These are phyloP conservation scores for Termitomyces heimii DNA, from an alignment of 768 basidiomycete species.

Conservation along the genomic window DNA sequence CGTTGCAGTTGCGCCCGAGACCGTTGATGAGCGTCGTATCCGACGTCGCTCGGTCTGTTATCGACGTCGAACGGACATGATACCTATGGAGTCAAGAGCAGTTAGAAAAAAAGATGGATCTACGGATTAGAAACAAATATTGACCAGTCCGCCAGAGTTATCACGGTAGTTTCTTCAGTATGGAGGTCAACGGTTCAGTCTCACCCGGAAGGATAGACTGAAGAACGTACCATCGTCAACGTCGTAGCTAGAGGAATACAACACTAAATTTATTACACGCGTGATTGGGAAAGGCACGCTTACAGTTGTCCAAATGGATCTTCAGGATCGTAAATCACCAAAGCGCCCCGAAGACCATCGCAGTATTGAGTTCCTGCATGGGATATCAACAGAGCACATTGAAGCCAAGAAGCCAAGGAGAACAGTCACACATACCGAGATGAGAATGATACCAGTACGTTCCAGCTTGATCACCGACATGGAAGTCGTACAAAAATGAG, in stretches of 20 bases:
- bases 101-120: neutral
- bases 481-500: neutral
- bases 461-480: neutral
- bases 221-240: neutral
- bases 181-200: neutral
- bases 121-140: neutral
- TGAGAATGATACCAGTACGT: conserved; percentile 6
- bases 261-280: neutral
- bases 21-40: conserved; percentile 4
- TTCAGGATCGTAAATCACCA: neutral
- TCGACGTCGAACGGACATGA: neutral
- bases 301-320: neutral
- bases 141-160: neutral
- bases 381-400: neutral
- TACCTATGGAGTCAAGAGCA: neutral
- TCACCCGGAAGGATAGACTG: neutral
- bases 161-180: neutral
- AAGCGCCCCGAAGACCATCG: conserved; percentile 1
- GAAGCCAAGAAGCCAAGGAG: neutral
- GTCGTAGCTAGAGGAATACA: neutral
- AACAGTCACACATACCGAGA: neutral
- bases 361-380: conserved; percentile 1
- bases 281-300: neutral
- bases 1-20: neutral
- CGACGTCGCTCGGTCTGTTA: conserved; percentile 5